A percentile compares a stretch with the other conserved stretches of the same genome.
phyloP scores from a whole-genome alignment of 2,329 filamentous ascomycete genomes.

The Penicillium fuscoglaucum region DNA sequence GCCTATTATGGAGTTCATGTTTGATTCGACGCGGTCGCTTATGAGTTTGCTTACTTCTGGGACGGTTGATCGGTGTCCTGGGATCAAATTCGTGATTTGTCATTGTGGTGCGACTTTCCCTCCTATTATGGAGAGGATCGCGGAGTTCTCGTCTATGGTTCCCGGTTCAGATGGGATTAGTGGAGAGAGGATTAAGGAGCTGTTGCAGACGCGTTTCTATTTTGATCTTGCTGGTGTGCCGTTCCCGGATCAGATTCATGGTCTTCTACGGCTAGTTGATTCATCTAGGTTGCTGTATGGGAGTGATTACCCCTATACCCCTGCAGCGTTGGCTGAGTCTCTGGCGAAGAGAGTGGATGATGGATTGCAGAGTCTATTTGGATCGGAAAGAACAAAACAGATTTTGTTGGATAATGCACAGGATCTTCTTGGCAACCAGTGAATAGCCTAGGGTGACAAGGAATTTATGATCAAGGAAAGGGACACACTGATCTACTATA shows the following conservation, averaged over 20 bases:
- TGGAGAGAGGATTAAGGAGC: slow-evolving; percentile 14
- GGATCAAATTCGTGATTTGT: slow-evolving; percentile 24
- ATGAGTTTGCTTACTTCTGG: slow-evolving; percentile 28
- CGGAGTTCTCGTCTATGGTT: slow-evolving; percentile 18
- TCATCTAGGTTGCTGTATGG: slow-evolving; percentile 53
- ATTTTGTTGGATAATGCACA: slow-evolving; percentile 17
- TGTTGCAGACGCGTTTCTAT: slow-evolving; percentile 46
- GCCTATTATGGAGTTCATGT: slow-evolving; percentile 32
- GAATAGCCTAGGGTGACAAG: neutral
- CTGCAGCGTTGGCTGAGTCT: slow-evolving; percentile 27
- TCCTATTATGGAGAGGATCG: slow-evolving; percentile 27
- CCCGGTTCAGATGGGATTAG: slow-evolving; percentile 6
- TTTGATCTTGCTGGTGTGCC: slow-evolving; percentile 56
- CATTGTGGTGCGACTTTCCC: slow-evolving; percentile 36
- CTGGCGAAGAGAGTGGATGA: slow-evolving; percentile 46
- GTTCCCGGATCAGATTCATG: slow-evolving; percentile 53
- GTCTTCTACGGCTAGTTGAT: slow-evolving; percentile 46
- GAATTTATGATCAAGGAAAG: neutral
- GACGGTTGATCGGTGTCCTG: slow-evolving; percentile 21
- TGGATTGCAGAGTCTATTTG: slow-evolving; percentile 26
- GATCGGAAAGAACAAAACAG: neutral
- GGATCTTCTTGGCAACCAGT: neutral
- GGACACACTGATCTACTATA: neutral
- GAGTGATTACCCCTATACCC: slow-evolving; percentile 55
- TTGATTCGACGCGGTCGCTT: slow-evolving; percentile 28